These are phyloP conservation scores for Cercophora newfieldiana DNA, from an alignment of 495 filamentous ascomycete genomes.

Conservation along the genomic window DNA sequence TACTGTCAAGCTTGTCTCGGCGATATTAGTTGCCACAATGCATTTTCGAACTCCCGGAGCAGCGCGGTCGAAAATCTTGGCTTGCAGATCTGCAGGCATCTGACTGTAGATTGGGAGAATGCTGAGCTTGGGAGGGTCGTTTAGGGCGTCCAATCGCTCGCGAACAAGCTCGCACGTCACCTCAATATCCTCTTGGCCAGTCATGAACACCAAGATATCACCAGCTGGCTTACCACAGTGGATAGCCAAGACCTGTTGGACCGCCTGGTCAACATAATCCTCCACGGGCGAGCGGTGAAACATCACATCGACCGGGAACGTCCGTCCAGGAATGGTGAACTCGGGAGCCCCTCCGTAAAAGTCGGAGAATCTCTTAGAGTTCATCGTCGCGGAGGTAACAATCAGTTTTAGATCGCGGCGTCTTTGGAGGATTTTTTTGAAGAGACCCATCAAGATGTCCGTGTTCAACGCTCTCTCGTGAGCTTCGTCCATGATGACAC, in stretches of 20 bases:
- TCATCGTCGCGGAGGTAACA: slow-evolving; percentile 99
- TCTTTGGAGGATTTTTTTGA: slow-evolving; percentile 93
- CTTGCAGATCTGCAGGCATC: slow-evolving; percentile 97
- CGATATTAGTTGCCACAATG: slow-evolving; percentile 98
- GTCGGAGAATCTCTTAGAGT: slow-evolving; percentile 89
- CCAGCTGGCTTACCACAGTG: slow-evolving; percentile 89
- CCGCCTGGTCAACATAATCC: slow-evolving; percentile 96
- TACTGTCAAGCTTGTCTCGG: slow-evolving; percentile 96
- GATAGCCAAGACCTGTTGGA: slow-evolving; percentile 95
- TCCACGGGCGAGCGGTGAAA: slow-evolving; percentile 94
- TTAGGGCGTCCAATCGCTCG: slow-evolving; percentile 85
- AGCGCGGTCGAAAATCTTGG: slow-evolving; percentile 94
- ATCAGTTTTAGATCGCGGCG: slow-evolving; percentile 93
- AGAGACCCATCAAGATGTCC: slow-evolving; percentile 93
- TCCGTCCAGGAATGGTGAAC: slow-evolving; percentile 94
- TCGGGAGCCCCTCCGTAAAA: slow-evolving; percentile 98
- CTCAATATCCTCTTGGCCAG: slow-evolving; percentile 98
- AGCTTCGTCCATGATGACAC: slow-evolving; percentile 99
- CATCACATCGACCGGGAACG: slow-evolving; percentile 96
- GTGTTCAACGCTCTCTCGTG: slow-evolving; percentile 97
- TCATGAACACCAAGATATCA: slow-evolving; percentile 99
- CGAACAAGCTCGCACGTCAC: slow-evolving; percentile 90
- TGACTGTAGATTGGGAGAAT: slow-evolving; percentile 99
- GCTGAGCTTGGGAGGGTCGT: slow-evolving; percentile 91
- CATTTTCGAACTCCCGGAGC: slow-evolving; percentile 90